Percentiles rank a stretch among this genome's conserved stretches.
Conservation (phyloP, 1,284 basidiomycete species). For the Tilletia setariae region DNA sequence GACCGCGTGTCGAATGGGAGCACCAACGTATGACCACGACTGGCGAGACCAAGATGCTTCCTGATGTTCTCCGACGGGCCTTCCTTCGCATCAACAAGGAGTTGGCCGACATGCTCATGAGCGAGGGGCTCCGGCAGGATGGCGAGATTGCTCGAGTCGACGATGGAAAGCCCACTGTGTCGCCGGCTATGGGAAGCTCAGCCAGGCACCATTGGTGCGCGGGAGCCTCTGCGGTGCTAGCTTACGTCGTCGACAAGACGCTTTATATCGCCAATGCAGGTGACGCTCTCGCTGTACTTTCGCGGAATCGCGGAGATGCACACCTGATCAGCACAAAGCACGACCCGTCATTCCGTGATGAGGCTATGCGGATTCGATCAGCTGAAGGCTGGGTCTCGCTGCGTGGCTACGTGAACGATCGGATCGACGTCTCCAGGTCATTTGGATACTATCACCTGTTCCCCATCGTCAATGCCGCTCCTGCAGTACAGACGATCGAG, state of each 20-base stretch:
- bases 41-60: slow-evolving; percentile 25
- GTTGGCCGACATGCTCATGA: slow-evolving; percentile 47
- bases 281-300: slow-evolving; percentile 82
- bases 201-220: slow-evolving; percentile 38
- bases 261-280: slow-evolving; percentile 90
- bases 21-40: slow-evolving; percentile 22
- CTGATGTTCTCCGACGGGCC: slow-evolving; percentile 42
- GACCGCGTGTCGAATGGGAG: slow-evolving; percentile 40
- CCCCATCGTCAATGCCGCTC: slow-evolving; percentile 85
- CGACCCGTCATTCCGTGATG: slow-evolving; percentile 81
- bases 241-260: slow-evolving; percentile 77
- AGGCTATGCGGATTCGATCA: slow-evolving; percentile 79
- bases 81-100: slow-evolving; percentile 50
- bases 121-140: slow-evolving; percentile 36
- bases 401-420: slow-evolving; percentile 88
- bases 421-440: slow-evolving; percentile 82
- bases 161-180: slow-evolving; percentile 28
- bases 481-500: slow-evolving; percentile 70
- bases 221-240: slow-evolving; percentile 73
- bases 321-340: slow-evolving; percentile 76
- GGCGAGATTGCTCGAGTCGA: slow-evolving; percentile 17
- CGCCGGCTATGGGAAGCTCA: slow-evolving; percentile 17
- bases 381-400: slow-evolving; percentile 96
- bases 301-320: slow-evolving; percentile 71
- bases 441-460: slow-evolving; percentile 91